A percentile compares a stretch with the other conserved stretches of the same genome.
These are phyloP conservation scores for Triangularia setosa DNA, from an alignment of 2,329 filamentous ascomycete genomes.

Conservation along the genomic window DNA sequence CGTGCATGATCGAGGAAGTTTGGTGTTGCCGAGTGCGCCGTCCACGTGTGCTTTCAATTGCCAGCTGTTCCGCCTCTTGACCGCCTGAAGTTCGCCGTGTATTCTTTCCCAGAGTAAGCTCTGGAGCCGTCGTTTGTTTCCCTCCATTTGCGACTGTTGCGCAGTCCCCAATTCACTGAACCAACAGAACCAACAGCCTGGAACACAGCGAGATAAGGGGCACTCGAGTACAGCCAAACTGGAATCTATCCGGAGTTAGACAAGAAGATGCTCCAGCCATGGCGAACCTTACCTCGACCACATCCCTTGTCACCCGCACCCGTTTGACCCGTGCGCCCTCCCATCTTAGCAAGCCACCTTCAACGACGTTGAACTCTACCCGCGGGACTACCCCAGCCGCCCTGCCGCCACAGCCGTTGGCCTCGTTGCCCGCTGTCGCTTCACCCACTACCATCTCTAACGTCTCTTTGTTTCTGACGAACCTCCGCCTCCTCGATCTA, in stretches of 20 bases:
- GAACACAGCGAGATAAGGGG: background rate
- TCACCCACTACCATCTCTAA: slow-evolving; percentile 41
- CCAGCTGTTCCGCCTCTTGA: background rate
- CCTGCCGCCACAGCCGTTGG: background rate
- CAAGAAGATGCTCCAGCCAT: slow-evolving; percentile 22
- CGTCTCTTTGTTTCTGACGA: slow-evolving; percentile 70
- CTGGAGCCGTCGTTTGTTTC: background rate
- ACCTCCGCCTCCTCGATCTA: slow-evolving; percentile 77
- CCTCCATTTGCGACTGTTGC: background rate
- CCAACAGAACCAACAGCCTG: background rate
- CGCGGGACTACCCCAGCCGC: background rate
- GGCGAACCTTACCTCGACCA: slow-evolving; percentile 22
- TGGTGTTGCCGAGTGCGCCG: slow-evolving; percentile 3
- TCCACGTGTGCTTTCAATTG: slow-evolving; percentile 5
- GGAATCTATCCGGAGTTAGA: background rate
- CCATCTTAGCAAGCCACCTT: slow-evolving; percentile 16
- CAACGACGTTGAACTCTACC: slow-evolving; percentile 7
- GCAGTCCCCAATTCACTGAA: background rate
- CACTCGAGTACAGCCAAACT: slow-evolving; percentile 1
- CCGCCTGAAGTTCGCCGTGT: background rate
- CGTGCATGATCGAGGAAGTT: background rate
- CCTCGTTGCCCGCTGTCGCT: slow-evolving; percentile 4
- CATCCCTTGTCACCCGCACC: slow-evolving; percentile 24
- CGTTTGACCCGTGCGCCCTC: slow-evolving; percentile 25
- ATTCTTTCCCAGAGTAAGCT: background rate